A percentile compares a stretch with the other conserved stretches of the same genome.
phyloP scores from a whole-genome alignment of 495 filamentous ascomycete species.

The Penicillium salamii region DNA sequence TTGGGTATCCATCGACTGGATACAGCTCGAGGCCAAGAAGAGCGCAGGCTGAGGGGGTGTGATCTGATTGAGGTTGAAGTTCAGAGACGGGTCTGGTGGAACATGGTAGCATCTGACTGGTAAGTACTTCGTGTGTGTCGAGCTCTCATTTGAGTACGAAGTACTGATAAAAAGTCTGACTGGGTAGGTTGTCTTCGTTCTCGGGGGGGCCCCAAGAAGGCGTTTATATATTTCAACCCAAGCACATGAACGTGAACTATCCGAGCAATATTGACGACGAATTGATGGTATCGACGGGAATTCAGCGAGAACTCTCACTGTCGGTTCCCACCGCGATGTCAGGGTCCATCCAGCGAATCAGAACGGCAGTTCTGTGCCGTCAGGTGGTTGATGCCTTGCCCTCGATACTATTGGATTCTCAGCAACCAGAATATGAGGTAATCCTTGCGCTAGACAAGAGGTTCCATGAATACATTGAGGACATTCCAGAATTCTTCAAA shows the following conservation, averaged over 20 bases:
- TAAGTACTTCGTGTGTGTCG: too few species aligned
- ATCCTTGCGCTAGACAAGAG: conserved; percentile 23
- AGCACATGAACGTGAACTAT: conserved; percentile 31
- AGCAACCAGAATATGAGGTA: conserved; percentile 20
- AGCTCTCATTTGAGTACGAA: too few species aligned
- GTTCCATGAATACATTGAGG: conserved; percentile 15
- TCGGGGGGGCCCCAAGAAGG: conserved; percentile 25
- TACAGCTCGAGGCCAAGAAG: conserved; percentile 17
- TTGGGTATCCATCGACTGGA: conserved; percentile 29
- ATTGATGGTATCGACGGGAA: conserved; percentile 10
- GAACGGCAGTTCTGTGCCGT: conserved; percentile 24
- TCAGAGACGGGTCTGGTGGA: conserved; percentile 32
- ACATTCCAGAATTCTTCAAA: conserved; percentile 21
- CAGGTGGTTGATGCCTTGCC: conserved; percentile 29
- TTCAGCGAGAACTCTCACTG: conserved; percentile 10
- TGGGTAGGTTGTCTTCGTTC: conserved; percentile 23
- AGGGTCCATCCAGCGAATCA: conserved; percentile 21
- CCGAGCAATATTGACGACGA: conserved; percentile 31
- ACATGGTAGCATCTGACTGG: conserved; percentile 33
- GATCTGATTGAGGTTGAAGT: conserved; percentile 30
- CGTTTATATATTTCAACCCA: conserved; percentile 24
- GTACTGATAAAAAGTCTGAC: not conserved
- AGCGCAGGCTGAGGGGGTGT: conserved; percentile 21
- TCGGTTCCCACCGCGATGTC: conserved; percentile 23
- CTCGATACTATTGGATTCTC: conserved; percentile 16